Conservation (phyloP, 176 grass and related monocot species). For the barley (Hordeum vulgare) region MorexV3_pseudomolecules_assembly NC_058520.1:471251334-471251833, state of each 20-base stretch:
- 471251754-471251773: conserved; percentile 11
- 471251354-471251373: conserved; percentile 28
- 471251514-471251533: conserved; percentile 28
- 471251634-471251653: conserved; percentile 18
- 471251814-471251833: not conserved
- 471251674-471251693: conserved; percentile 19
- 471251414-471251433: conserved; percentile 20
- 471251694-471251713: conserved; percentile 30
- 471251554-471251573: conserved; percentile 4
- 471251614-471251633: not conserved
- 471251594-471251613: conserved; percentile 27
- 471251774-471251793: conserved; percentile 23
- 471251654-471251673: conserved; percentile 9
- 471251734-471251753: conserved; percentile 22
- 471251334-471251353: conserved; percentile 21
- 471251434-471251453: conserved; percentile 31
- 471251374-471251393: conserved; percentile 24
- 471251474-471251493: conserved; percentile 27
- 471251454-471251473: conserved; percentile 27
- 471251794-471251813: conserved; percentile 9
- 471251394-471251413: conserved; percentile 13
- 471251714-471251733: conserved; percentile 30
- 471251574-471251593: conserved; percentile 23
- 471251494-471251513: conserved; percentile 29
- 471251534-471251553: conserved; percentile 31